Conservation (phyloP, 2,329 filamentous ascomycete species). For the Rutstroemia sydowiana region DNA sequence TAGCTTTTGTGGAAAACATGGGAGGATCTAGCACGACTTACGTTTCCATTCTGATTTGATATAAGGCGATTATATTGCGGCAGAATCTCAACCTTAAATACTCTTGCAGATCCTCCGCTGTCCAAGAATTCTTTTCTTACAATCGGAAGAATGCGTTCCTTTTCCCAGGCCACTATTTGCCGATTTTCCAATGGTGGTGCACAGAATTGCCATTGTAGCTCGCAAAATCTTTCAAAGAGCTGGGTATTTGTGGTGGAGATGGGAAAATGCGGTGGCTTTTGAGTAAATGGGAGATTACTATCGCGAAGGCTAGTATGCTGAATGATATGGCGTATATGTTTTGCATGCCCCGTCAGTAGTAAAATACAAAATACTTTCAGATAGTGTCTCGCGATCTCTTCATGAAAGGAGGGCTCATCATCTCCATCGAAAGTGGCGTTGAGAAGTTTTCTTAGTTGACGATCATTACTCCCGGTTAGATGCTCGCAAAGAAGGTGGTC, state of each 20-base stretch:
- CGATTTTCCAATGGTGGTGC: not conserved
- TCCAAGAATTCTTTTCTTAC: not conserved
- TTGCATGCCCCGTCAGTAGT: conserved; percentile 3
- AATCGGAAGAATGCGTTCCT: not conserved
- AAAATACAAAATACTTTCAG: conserved; percentile 11
- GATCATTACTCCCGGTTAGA: not conserved
- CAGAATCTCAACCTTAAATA: not conserved
- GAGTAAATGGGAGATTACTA: not conserved
- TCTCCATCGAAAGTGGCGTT: not conserved
- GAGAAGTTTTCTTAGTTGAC: not conserved
- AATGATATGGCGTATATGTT: conserved; percentile 8
- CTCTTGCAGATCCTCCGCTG: not conserved
- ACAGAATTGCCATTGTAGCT: not conserved
- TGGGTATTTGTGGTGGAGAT: not conserved
- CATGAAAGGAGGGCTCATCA: not conserved
- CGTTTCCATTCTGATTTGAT: not conserved
- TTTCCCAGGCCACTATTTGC: not conserved
- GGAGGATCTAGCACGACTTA: not conserved
- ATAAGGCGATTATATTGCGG: not conserved
- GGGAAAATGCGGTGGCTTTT: not conserved
- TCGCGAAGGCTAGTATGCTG: not conserved
- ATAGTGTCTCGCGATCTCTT: not conserved
- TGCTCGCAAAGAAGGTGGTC: not conserved
- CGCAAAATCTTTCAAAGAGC: not conserved
- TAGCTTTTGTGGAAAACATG: not conserved